These are phyloP conservation scores for Yarrowia keelungensis DNA, from an alignment of 805 yeast species.

Conservation along the genomic window DNA sequence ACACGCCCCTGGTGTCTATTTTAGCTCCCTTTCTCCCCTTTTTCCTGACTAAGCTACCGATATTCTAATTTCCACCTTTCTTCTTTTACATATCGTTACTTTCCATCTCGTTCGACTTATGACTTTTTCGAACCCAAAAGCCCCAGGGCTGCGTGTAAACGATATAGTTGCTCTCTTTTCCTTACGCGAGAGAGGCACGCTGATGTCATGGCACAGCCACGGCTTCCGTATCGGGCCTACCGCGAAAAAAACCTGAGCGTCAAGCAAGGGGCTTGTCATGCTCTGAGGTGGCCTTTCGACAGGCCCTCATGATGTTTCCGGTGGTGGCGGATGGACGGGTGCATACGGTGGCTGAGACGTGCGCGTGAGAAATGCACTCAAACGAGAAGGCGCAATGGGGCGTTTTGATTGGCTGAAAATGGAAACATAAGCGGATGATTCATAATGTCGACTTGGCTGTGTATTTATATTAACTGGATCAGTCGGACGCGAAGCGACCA, in stretches of 20 bases:
- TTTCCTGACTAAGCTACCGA: too few relatives aligned
- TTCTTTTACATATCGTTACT: constrained; percentile 16
- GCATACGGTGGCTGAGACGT: constrained; percentile 5
- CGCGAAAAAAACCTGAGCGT: not conserved
- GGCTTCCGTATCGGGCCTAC: not conserved
- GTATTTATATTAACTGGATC: not conserved
- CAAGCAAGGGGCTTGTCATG: not conserved
- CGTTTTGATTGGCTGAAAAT: constrained; percentile 1
- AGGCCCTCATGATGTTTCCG: not conserved
- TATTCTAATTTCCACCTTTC: too few relatives aligned
- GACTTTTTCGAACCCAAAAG: not conserved
- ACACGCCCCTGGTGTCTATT: too few relatives aligned
- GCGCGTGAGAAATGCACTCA: not conserved
- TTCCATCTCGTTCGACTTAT: not conserved
- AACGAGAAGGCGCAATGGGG: too few relatives aligned
- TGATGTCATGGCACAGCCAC: constrained; percentile 17
- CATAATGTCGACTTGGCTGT: not conserved
- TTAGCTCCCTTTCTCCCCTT: too few relatives aligned
- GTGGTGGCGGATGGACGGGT: constrained; percentile 1
- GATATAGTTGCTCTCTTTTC: constrained; percentile 32
- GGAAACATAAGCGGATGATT: too few relatives aligned
- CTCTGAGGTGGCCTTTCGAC: constrained; percentile 17
- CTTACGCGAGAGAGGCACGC: not conserved
- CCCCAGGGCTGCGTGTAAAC: constrained; percentile 4
- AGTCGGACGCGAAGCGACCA: not conserved